phyloP scores from a whole-genome alignment of 148 eudicot genomes.

The Rhododendron williamsianum region DNA sequence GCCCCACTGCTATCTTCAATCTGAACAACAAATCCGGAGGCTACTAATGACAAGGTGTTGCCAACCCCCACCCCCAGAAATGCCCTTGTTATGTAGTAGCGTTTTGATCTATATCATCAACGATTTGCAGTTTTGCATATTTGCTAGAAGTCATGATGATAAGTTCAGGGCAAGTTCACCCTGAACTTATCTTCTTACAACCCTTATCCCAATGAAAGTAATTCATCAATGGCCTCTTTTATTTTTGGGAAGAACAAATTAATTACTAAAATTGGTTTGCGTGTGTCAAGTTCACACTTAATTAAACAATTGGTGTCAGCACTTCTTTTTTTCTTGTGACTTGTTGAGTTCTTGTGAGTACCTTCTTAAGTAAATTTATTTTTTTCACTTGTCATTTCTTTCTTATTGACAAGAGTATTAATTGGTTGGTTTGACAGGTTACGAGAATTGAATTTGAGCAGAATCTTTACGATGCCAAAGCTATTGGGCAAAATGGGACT shows the following conservation, averaged over 20 bases:
- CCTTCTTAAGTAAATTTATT: background rate
- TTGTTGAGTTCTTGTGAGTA: background rate
- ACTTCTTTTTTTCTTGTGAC: background rate
- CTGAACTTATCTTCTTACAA: background rate
- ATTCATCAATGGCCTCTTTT: background rate
- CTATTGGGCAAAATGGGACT: conserved; percentile 23
- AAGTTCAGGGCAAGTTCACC: background rate
- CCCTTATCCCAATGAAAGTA: background rate
- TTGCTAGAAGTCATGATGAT: background rate
- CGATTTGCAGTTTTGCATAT: background rate
- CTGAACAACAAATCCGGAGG: background rate
- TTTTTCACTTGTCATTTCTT: background rate
- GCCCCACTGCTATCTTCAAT: background rate
- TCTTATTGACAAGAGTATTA: background rate
- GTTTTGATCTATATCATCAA: background rate
- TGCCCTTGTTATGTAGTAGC: background rate
- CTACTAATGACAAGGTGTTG: background rate
- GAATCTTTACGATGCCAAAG: conserved; percentile 18
- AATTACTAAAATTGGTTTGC: background rate
- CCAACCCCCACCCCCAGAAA: background rate
- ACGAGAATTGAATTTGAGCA: conserved; percentile 36
- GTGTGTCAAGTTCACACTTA: background rate
- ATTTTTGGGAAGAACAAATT: background rate
- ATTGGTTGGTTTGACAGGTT: conserved; percentile 32
- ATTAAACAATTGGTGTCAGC: background rate